Base-by-base conservation (phyloP, 2,329 filamentous ascomycete genomes). In the Hirsutella minnesotensis region DNA sequence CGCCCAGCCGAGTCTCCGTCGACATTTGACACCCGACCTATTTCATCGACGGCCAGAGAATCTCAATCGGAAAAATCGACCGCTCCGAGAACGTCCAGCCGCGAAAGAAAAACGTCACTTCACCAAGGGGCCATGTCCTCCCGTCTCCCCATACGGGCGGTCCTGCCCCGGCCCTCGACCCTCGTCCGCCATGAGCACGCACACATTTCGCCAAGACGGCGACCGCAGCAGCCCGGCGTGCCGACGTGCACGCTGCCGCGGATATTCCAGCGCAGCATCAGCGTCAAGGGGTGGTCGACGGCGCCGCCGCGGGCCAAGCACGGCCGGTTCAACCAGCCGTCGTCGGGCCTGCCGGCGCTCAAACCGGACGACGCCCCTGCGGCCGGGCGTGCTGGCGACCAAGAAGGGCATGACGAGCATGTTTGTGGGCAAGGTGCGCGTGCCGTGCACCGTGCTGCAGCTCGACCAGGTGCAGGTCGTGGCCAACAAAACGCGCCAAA, bases 341-440 rank as follows among this genome's bases (percentile, higher is more conserved):
- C 67, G 38, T 57, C 72, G 0, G 77, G 76, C 33, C 67, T 82
- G 2, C 77, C 74, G 78, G 39, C 73, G 69, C 53, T 73, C 69
- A 51, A 68, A 66, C 49, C n/a, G n/a, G n/a, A 77, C 75, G 15
- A 75, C 77, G 13, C 78, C 78, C 1, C 55, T 79, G 35, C 83
- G 92, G 22, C 81, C 88, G 2, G 92, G 92, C 24, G 81, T 86
- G 9, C 73, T 98, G 38, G 88, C 84, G 12, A 74, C 81, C 59
- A 98, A 98, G 68, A 90, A 89, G 68, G 92, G 92, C 63, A 96
- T 98, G 86, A 94, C 88, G 36, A 89, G 84, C 46, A 67, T 95
- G 50, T 96, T 84, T 72, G 81, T 88, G 57, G 77, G 80, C 53
- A 84, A 85, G 53, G 75, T 75, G 49, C 81, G 90, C 50, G 83